phyloP scores from a whole-genome alignment of 129 eudicot species.

The Scalesia atractyloides region DNA sequence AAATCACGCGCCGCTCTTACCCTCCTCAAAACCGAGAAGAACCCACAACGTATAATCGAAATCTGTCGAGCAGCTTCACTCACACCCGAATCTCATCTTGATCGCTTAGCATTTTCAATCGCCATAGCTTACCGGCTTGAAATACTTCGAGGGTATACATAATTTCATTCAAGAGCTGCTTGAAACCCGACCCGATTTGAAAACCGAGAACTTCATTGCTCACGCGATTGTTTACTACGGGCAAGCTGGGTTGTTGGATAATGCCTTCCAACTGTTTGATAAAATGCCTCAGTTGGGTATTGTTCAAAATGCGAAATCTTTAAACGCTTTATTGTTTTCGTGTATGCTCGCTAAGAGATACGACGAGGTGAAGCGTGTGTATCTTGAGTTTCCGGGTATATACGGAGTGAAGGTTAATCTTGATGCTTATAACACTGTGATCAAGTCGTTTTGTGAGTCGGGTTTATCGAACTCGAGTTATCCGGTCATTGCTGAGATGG shows the following conservation, averaged over 20 bases:
- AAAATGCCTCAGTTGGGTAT: slow-evolving; percentile 55
- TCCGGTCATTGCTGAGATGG: slow-evolving; percentile 52
- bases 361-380: slow-evolving; percentile 11
- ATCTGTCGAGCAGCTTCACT: slow-evolving; percentile 71
- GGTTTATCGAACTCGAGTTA: neutral
- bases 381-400: neutral
- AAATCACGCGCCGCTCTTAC: slow-evolving; percentile 57
- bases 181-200: slow-evolving; percentile 6
- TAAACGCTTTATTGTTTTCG: slow-evolving; percentile 36
- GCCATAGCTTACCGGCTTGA: slow-evolving; percentile 54
- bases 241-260: slow-evolving; percentile 50
- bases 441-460: slow-evolving; percentile 11
- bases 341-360: slow-evolving; percentile 48
- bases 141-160: slow-evolving; percentile 3
- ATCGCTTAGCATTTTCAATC: slow-evolving; percentile 56
- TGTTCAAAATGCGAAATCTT: slow-evolving; percentile 35
- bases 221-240: slow-evolving; percentile 22
- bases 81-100: slow-evolving; percentile 61
- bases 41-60: slow-evolving; percentile 63
- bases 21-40: slow-evolving; percentile 49
- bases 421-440: slow-evolving; percentile 4
- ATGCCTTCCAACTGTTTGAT: slow-evolving; percentile 57
- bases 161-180: slow-evolving; percentile 1
- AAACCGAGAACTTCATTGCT: neutral
- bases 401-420: neutral